Evolutionary conservation across 2,329 filamentous ascomycete genomes (phyloP).

Genomic region (Hypoxylon sp.): DNA sequence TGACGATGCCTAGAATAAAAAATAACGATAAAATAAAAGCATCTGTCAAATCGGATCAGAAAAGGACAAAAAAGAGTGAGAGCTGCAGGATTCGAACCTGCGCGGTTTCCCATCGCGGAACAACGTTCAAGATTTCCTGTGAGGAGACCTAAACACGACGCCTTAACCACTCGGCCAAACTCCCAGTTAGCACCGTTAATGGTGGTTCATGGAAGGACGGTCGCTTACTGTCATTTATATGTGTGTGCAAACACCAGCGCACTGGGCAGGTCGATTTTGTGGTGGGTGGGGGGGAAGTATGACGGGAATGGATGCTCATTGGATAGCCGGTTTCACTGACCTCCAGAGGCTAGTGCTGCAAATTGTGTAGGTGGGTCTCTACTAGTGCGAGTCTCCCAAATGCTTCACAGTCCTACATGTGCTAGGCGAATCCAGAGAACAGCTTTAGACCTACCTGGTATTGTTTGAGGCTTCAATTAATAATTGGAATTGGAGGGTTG

Average conservation of each 20-base stretch:
- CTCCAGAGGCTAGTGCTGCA: background rate
- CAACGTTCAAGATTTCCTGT: background rate
- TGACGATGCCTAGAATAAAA: background rate
- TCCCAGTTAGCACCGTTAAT: conserved; percentile 47
- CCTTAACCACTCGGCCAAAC: conserved; percentile 71
- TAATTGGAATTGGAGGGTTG: background rate
- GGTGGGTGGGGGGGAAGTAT: no score
- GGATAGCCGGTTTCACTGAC: background rate
- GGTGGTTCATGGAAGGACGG: no score
- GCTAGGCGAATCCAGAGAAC: background rate
- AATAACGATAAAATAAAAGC: background rate
- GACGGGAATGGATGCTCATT: background rate
- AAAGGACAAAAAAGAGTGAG: conserved; percentile 53
- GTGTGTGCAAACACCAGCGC: background rate
- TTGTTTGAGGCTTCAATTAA: background rate
- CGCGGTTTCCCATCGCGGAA: conserved; percentile 61
- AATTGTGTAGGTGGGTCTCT: conserved; percentile 4
- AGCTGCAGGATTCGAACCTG: conserved; percentile 68
- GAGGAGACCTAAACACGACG: conserved; percentile 66
- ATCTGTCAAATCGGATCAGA: background rate
- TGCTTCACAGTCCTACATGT: background rate
- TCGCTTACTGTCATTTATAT: background rate
- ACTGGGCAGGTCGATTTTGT: no score
- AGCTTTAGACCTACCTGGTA: background rate
- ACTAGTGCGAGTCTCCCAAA: background rate